Conservation (phyloP, 2,329 filamentous ascomycete genomes). For the Epichloe brachyelytri region DNA sequence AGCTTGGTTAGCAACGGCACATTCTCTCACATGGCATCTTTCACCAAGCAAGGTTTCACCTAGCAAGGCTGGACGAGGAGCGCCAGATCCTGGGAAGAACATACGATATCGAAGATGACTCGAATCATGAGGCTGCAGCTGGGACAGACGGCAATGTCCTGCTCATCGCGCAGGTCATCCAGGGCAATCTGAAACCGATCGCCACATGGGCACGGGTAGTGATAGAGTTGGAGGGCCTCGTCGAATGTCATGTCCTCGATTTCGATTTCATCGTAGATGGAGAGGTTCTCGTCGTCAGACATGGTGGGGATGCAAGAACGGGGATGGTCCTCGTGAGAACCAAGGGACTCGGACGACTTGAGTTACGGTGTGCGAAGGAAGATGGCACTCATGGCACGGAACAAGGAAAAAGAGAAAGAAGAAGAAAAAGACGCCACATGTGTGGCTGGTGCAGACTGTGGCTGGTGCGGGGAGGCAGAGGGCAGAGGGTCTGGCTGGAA, state of each 20-base stretch:
- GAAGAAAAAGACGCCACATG: slow-evolving; percentile 8
- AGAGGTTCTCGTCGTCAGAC: slow-evolving; percentile 50
- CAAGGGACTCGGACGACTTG: too few species aligned
- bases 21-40: not conserved
- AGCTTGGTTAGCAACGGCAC: not conserved
- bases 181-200: slow-evolving; percentile 89
- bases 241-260: slow-evolving; percentile 98
- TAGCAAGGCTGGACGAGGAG: not conserved
- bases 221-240: slow-evolving; percentile 69
- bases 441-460: slow-evolving; percentile 2
- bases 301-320: slow-evolving; percentile 21
- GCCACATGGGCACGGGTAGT: slow-evolving; percentile 94
- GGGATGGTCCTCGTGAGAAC: too few species aligned
- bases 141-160: slow-evolving; percentile 93
- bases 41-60: too few species aligned
- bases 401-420: not conserved
- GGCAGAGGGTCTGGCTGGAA: too few species aligned
- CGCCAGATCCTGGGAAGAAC: slow-evolving; percentile 13
- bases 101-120: slow-evolving; percentile 80
- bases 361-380: too few species aligned
- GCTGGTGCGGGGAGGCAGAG: not conserved
- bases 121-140: slow-evolving; percentile 95
- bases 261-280: slow-evolving; percentile 94
- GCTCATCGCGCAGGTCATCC: slow-evolving; percentile 70
- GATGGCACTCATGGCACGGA: not conserved